phyloP scores from a whole-genome alignment of 73 alveolate genomes.

The Paramecium sonneborni region DNA sequence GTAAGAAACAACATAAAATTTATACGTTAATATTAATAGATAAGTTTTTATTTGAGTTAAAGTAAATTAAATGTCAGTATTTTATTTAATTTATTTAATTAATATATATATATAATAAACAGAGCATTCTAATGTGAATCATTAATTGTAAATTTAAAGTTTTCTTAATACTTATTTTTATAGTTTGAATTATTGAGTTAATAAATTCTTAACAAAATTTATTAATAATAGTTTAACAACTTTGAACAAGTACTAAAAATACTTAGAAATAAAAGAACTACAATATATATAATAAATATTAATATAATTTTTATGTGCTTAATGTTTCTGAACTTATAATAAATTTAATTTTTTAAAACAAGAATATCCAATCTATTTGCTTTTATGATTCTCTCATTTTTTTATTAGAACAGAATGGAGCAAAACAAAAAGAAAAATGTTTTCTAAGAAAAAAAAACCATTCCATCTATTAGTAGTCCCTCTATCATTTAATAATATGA shows the following conservation, averaged over 20 bases:
- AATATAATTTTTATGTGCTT: background rate
- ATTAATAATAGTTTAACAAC: too few relatives aligned
- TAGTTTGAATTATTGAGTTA: too few relatives aligned
- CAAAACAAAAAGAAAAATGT: background rate
- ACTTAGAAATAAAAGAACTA: too few relatives aligned
- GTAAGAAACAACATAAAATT: too few relatives aligned
- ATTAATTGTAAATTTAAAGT: too few relatives aligned
- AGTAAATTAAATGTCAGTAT: background rate
- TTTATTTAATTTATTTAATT: too few relatives aligned
- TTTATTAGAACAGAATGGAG: constrained; percentile 33
- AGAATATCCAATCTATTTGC: background rate
- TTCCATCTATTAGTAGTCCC: background rate
- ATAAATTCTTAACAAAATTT: too few relatives aligned
- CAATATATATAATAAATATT: background rate
- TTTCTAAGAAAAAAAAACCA: background rate
- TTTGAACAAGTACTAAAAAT: too few relatives aligned
- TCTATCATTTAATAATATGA: background rate
- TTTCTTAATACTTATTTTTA: too few relatives aligned
- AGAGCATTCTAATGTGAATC: too few relatives aligned
- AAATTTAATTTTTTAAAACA: background rate
- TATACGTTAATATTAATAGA: too few relatives aligned
- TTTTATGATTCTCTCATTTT: constrained; percentile 18
- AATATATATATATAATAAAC: too few relatives aligned
- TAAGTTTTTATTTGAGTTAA: background rate
- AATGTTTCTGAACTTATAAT: background rate